Base-by-base conservation (phyloP, 495 filamentous ascomycete genomes). In the Hyaloscypha hepaticicola region DNA sequence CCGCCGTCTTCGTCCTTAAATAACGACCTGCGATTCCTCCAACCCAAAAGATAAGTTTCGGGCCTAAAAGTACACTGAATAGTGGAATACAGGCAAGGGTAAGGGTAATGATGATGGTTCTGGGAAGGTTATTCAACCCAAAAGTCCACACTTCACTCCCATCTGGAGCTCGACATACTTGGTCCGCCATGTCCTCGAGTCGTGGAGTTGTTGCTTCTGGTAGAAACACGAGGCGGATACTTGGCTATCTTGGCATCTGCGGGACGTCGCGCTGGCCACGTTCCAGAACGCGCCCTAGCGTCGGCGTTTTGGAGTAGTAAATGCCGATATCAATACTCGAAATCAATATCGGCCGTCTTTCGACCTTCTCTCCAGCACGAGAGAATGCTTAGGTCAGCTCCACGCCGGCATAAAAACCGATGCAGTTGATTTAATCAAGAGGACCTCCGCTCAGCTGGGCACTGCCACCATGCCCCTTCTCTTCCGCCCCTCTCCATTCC, bases 1-100 rank as follows among this genome's bases (percentile, higher is more conserved):
- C 85, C 27, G 83, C 83, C 2, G 89, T 90, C 69, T 85, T 85
- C 70, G 81, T 86, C 55, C 82, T 80, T 61, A 94, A 80, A 70
- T 84, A 82, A 49, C 9, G 59, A 1, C 66, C 70, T n/a, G 67
- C 12, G 11, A 38, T 56, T 19, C 64, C 31, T 21, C 66, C 70
- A 11, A 69, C 1, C 52, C 29, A 67, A 25, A 67, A 61, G 19
- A 69, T 22, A 21, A 72, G 53, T 26, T 65, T 68, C 12, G 69
- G 69, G 26, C 58, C 60, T 11, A 66, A 7, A 2, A 71, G 25
- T 3, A 71, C 28, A 5, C 55, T 11, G 24, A 24, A 25, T 12
- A 71, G 29, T 6, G 69, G 69, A 0, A 52, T 16, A 22, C 33
- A 62, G 5, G 41, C 66, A 8, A 69, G 33, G 16, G 64, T 31